These are phyloP conservation scores for Cinchona pubescens DNA, from an alignment of 257 asterid genomes.

Conservation along the genomic window DNA sequence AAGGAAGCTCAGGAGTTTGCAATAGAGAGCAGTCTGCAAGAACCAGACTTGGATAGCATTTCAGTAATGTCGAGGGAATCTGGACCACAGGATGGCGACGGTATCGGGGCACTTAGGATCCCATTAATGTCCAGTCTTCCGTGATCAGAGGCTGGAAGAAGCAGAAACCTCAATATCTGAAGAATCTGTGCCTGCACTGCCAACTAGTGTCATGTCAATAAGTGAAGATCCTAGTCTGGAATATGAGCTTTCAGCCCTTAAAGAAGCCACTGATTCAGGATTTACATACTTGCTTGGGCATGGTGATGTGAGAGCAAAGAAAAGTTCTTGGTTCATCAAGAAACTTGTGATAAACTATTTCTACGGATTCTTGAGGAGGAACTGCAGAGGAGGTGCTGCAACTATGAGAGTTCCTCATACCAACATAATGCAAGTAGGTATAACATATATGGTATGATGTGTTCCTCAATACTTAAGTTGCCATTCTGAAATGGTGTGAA, in stretches of 20 bases:
- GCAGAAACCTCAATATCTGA: constrained; percentile 24
- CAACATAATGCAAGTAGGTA: constrained; percentile 71
- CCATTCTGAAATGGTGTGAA: background rate
- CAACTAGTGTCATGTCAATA: constrained; percentile 46
- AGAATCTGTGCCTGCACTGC: constrained; percentile 28
- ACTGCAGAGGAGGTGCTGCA: constrained; percentile 94
- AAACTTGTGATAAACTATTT: constrained; percentile 76
- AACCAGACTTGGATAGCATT: constrained; percentile 41
- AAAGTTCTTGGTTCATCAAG: constrained; percentile 72
- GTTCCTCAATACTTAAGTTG: background rate
- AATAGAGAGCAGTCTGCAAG: constrained; percentile 38
- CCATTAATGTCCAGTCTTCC: constrained; percentile 80
- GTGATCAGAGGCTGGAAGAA: constrained; percentile 30
- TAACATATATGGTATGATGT: constrained; percentile 83
- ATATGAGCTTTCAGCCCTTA: constrained; percentile 76
- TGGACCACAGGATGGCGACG: constrained; percentile 34
- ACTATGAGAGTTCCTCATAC: constrained; percentile 87
- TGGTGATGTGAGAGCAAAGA: constrained; percentile 83
- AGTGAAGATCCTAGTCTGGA: constrained; percentile 79
- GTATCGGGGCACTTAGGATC: constrained; percentile 37
- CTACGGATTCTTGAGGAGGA: constrained; percentile 79
- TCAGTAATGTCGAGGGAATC: constrained; percentile 44
- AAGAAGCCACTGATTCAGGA: constrained; percentile 75
- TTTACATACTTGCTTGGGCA: constrained; percentile 84
- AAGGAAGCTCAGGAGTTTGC: constrained; percentile 78